Conservation (phyloP, 2,329 filamentous ascomycete genomes). For the Orbilia ellipsospora region DNA sequence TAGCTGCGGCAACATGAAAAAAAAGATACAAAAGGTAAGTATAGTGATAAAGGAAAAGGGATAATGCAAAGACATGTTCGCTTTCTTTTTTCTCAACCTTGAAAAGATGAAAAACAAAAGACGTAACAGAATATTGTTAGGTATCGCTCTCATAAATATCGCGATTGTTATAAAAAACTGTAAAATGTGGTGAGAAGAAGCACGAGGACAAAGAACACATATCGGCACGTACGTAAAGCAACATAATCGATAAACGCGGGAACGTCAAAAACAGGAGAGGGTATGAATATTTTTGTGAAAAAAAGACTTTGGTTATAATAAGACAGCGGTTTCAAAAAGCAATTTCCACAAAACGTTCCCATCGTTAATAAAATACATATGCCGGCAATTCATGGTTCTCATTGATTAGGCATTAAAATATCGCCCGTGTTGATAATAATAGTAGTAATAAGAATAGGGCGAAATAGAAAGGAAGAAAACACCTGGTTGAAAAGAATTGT, state of each 20-base stretch:
- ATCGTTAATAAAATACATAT: constrained; percentile 50
- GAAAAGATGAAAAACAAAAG: constrained; percentile 8
- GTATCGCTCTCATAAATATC: constrained; percentile 35
- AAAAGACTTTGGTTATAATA: constrained; percentile 22
- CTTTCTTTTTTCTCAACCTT: constrained; percentile 25
- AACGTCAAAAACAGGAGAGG: constrained; percentile 15
- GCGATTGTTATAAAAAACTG: constrained; percentile 15
- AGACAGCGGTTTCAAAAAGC: constrained; percentile 13
- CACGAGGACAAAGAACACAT: constrained; percentile 27
- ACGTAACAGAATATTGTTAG: not conserved
- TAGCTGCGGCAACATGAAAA: too few species aligned
- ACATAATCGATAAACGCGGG: not conserved
- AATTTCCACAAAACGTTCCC: constrained; percentile 24
- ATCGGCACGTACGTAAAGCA: constrained; percentile 23
- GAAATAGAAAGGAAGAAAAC: constrained; percentile 6
- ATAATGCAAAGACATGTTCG: constrained; percentile 33
- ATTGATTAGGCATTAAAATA: constrained; percentile 50
- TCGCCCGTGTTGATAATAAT: constrained; percentile 36
- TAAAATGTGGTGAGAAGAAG: constrained; percentile 8
- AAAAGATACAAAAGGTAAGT: not conserved
- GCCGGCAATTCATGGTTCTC: constrained; percentile 35
- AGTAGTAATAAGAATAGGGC: constrained; percentile 5
- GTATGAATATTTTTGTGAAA: constrained; percentile 25
- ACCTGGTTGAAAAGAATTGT: constrained; percentile 13
- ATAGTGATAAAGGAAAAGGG: not conserved